Evolutionary conservation across 2,329 filamentous ascomycete species (phyloP).

Genomic region (Nannizziopsis arthrosporioides): DNA sequence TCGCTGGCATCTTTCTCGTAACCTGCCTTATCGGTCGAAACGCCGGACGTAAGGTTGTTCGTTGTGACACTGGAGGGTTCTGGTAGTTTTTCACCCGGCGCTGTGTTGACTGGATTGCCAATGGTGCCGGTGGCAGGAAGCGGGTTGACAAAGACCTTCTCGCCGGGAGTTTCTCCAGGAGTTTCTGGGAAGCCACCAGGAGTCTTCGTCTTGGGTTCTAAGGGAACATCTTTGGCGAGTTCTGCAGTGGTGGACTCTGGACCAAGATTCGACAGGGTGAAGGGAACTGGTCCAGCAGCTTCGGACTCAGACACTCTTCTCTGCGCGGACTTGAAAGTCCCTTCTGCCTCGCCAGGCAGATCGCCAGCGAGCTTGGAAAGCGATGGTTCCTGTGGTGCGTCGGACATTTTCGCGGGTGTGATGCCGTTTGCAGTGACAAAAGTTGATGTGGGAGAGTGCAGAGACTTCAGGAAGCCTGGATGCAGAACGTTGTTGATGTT

Average conservation of each 20-base stretch:
- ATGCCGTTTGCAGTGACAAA: slow-evolving; percentile 1
- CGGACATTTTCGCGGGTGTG: slow-evolving; percentile 39
- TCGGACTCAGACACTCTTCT: slow-evolving; percentile 2
- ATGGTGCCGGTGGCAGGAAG: slow-evolving; percentile 46
- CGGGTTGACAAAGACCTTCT: slow-evolving; percentile 42
- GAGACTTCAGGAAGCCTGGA: slow-evolving; percentile 52
- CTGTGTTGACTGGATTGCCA: slow-evolving; percentile 69
- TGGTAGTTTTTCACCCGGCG: slow-evolving; percentile 71
- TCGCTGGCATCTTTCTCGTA: slow-evolving; percentile 63
- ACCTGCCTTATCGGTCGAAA: slow-evolving; percentile 63
- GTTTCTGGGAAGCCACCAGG: slow-evolving; percentile 65
- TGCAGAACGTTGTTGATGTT: slow-evolving; percentile 90
- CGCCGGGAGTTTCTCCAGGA: slow-evolving; percentile 38
- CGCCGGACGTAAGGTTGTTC: slow-evolving; percentile 58
- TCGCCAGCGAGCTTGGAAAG: slow-evolving; percentile 57
- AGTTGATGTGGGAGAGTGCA: slow-evolving; percentile 11
- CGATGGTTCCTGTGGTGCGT: slow-evolving; percentile 57
- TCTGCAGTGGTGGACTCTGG: slow-evolving; percentile 59
- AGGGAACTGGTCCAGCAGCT: slow-evolving; percentile 19
- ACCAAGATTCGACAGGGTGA: slow-evolving; percentile 52
- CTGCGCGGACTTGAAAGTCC: slow-evolving; percentile 14
- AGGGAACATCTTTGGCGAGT: slow-evolving; percentile 55
- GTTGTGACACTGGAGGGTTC: slow-evolving; percentile 50
- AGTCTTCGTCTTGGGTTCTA: slow-evolving; percentile 40
- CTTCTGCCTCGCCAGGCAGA: slow-evolving; percentile 43